Evolutionary conservation across 2,329 filamentous ascomycete species (phyloP).

Genomic region (Alternaria triticimaculans): DNA sequence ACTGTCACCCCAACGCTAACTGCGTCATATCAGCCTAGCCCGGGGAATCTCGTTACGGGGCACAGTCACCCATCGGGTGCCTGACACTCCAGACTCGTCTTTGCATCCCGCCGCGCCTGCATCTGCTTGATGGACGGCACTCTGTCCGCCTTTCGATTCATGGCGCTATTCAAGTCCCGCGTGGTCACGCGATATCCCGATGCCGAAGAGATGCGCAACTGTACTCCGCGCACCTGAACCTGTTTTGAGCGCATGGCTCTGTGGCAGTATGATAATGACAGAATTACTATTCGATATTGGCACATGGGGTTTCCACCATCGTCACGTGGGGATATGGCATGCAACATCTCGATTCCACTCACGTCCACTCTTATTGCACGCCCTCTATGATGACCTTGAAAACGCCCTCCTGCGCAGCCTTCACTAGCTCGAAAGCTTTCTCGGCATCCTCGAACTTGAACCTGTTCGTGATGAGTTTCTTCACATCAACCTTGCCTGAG

Average conservation of each 20-base stretch:
- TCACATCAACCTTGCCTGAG: constrained; percentile 55
- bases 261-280: background rate
- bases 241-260: background rate
- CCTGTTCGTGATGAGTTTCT: constrained; percentile 50
- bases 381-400: constrained; percentile 55
- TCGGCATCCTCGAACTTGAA: constrained; percentile 56
- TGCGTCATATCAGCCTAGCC: background rate
- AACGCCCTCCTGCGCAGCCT: constrained; percentile 45
- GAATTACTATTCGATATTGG: background rate
- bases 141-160: background rate
- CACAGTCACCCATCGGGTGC: background rate
- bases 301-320: background rate
- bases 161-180: background rate
- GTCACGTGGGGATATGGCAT: background rate
- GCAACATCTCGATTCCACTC: background rate
- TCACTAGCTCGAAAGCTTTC: constrained; percentile 57
- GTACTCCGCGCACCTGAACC: background rate
- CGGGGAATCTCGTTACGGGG: background rate
- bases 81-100: background rate
- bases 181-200: no score
- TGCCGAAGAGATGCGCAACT: background rate
- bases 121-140: background rate
- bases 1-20: constrained; percentile 13
- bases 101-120: background rate
- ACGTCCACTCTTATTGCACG: constrained; percentile 53